Percentiles rank a stretch among this genome's conserved stretches.
Conservation (phyloP, 345 rosid species). For the Kandelia obovata region DNA sequence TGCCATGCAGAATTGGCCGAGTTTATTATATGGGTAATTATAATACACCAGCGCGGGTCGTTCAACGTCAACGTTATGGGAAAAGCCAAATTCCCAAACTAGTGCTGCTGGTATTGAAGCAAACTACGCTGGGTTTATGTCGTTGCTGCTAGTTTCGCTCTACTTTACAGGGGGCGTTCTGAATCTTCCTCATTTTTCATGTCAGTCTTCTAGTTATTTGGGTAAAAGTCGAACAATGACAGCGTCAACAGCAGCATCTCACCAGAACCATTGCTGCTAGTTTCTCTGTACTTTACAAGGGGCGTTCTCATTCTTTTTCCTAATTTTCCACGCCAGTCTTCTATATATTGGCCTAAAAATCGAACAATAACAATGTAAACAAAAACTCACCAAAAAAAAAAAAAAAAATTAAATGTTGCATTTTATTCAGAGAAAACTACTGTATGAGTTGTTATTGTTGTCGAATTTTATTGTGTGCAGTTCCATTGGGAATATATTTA, state of each 20-base stretch:
- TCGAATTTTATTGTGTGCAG: no score
- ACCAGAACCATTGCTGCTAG: conserved; percentile 3
- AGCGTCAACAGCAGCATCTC: no score
- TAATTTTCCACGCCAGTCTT: neutral
- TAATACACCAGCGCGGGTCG: neutral
- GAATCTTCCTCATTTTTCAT: neutral
- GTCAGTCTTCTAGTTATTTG: neutral
- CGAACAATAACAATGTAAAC: neutral
- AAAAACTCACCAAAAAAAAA: no score
- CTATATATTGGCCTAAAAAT: no score
- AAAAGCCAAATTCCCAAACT: neutral
- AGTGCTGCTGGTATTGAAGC: conserved; percentile 15
- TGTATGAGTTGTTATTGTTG: no score
- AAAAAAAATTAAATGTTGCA: no score
- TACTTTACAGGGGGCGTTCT: conserved; percentile 18
- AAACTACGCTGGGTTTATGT: conserved; percentile 1
- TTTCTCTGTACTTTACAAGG: conserved; percentile 17
- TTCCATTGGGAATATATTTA: no score
- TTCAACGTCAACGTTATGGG: neutral
- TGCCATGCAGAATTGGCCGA: conserved; percentile 12
- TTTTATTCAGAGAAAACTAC: no score
- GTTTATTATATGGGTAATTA: neutral
- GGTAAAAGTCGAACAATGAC: no score
- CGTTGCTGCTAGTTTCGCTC: conserved; percentile 14
- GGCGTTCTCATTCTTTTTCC: conserved; percentile 8